Percentiles rank a stretch among this genome's conserved stretches.
These are phyloP conservation scores for Microbotryum lychnidis-dioicae DNA, from an alignment of 1,284 basidiomycete species.

Conservation along the genomic window DNA sequence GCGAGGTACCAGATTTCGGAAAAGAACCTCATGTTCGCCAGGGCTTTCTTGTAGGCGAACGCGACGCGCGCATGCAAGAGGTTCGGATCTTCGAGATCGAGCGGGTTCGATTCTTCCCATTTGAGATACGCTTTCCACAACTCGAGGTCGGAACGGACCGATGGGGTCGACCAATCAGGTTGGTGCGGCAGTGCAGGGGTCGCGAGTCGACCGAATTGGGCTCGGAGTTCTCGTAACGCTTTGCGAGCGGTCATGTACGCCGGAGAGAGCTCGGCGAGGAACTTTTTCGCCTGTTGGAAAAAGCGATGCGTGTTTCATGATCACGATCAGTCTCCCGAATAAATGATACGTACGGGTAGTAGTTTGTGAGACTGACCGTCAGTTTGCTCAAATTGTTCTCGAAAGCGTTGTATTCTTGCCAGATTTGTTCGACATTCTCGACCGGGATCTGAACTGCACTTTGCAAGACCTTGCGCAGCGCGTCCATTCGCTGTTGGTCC, in stretches of 20 bases:
- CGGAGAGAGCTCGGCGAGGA: slow-evolving; percentile 73
- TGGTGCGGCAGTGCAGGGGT: slow-evolving; percentile 52
- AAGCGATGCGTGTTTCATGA: neutral
- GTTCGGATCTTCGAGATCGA: slow-evolving; percentile 74
- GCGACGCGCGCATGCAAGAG: slow-evolving; percentile 63
- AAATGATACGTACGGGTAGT: neutral
- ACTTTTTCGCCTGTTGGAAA: slow-evolving; percentile 70
- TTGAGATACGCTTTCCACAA: slow-evolving; percentile 88
- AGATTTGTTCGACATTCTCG: slow-evolving; percentile 84
- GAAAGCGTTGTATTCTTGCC: slow-evolving; percentile 91
- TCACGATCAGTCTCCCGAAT: neutral
- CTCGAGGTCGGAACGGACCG: slow-evolving; percentile 65
- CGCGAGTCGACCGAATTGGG: slow-evolving; percentile 43
- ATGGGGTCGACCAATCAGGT: slow-evolving; percentile 56
- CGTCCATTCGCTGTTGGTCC: slow-evolving; percentile 90
- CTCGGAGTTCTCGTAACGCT: slow-evolving; percentile 70
- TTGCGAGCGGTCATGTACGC: slow-evolving; percentile 90
- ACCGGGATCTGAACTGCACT: slow-evolving; percentile 88
- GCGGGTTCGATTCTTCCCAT: slow-evolving; percentile 92
- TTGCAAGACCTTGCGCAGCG: slow-evolving; percentile 83
- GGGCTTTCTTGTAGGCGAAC: slow-evolving; percentile 77
- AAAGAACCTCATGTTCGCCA: slow-evolving; percentile 85
- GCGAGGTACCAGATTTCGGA: slow-evolving; percentile 87
- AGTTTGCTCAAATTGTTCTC: slow-evolving; percentile 85
- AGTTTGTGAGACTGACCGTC: slow-evolving; percentile 50